Evolutionary conservation across 1,284 basidiomycete species (phyloP), one percentile per base, ranked within the genome.

Genomic region (Leccinum huronense): DNA sequence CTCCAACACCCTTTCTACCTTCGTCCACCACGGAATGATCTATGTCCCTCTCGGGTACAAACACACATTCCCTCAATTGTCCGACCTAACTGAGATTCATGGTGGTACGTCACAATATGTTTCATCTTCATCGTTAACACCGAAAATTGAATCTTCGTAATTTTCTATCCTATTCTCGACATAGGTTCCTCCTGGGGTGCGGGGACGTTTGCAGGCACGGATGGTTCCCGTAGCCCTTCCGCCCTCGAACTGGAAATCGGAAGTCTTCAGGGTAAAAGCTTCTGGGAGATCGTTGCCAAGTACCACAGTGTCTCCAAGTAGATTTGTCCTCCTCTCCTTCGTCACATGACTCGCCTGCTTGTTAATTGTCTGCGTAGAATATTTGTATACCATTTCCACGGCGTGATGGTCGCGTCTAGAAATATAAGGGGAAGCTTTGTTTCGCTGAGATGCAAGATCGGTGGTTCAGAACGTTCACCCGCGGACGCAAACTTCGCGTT

Each of bases 21-120:
- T 95, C 67, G 80, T 84, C 23, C 94, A 96, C 79, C 93, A 94
- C 73, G 92, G 92, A 40, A 83, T 93, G 68, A 81, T 86, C 75
- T 93, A 81, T 74, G 90, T 94, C 9, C 93, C 93, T 31, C 80
- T 94, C 63, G 94, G 93, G 14, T 95, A 93, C 80, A 81, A 83
- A 55, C 73, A 81, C 66, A 71, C 82, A 4, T 87, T 86, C 64
- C 72, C 78, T 1, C 83, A 87, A 72, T 74, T 94, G 67, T 77
- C 84, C 45, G 84, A 86, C 78, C 63, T 91, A 60, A 75, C 72
- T 14, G 86, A 88, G 76, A 82, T 89, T 61, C 90, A 86, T 72
- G 93, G 93, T 72, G 89, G 89, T 84, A 76, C 58, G 85, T 80
- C 13, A 36, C 40, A 5, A 9, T 19, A 42, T 19, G 42, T 36